Evolutionary conservation across 169 alveolate genomes (phyloP).

Genomic region (Amoebophrya sp.): DNA sequence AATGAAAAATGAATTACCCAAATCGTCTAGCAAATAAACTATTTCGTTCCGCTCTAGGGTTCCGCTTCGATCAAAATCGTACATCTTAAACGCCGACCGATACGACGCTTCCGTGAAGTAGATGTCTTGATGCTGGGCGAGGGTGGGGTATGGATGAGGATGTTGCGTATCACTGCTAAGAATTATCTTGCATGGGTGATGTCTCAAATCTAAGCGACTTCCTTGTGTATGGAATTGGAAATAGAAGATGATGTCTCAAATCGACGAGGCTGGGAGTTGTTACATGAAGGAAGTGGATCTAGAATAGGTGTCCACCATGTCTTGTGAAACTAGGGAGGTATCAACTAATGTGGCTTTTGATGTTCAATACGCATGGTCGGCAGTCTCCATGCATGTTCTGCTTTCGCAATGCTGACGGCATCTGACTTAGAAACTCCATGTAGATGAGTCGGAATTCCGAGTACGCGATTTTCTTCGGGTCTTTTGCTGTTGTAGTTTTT

Average conservation of each 20-base stretch:
- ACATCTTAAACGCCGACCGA: not conserved
- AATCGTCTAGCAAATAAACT: not conserved
- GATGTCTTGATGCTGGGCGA: not conserved
- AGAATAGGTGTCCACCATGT: too few relatives aligned
- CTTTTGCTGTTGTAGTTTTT: not conserved
- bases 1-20: too few relatives aligned
- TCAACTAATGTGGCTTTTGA: too few relatives aligned
- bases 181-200: too few relatives aligned
- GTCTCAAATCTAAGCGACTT: too few relatives aligned
- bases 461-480: not conserved
- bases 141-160: too few relatives aligned
- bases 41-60: not conserved
- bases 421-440: not conserved
- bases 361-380: conserved; percentile 1
- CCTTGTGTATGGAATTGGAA: too few relatives aligned
- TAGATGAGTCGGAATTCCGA: not conserved
- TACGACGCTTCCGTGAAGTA: not conserved
- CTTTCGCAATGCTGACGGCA: not conserved
- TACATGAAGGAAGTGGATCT: too few relatives aligned
- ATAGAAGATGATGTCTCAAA: too few relatives aligned
- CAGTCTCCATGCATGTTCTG: not conserved
- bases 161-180: too few relatives aligned
- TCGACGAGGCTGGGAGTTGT: too few relatives aligned
- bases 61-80: not conserved
- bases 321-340: too few relatives aligned